Evolutionary conservation across 257 asterid genomes (phyloP).

Genomic region (Nicotiana sylvestris): DNA sequence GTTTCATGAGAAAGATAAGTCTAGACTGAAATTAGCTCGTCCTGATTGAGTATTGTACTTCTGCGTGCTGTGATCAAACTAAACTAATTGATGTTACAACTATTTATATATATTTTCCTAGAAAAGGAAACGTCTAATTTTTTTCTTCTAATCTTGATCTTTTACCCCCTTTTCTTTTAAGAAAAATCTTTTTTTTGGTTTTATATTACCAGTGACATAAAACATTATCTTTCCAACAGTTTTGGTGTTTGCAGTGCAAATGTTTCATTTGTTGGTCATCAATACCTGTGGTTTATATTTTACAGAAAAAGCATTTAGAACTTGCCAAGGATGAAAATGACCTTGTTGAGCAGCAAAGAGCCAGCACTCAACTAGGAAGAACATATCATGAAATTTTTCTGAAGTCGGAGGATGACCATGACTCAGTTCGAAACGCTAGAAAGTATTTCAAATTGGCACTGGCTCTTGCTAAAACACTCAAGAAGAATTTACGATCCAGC

Average conservation of each 20-base stretch:
- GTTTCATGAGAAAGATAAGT: not conserved
- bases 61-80: not conserved
- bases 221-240: constrained; percentile 12
- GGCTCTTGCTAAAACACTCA: constrained; percentile 60
- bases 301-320: constrained; percentile 81
- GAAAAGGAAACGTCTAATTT: not conserved
- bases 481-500: constrained; percentile 34
- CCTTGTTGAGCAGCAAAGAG: constrained; percentile 89
- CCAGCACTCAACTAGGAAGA: constrained; percentile 94
- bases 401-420: constrained; percentile 72
- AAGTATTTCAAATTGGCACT: constrained; percentile 67
- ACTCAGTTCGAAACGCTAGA: constrained; percentile 60
- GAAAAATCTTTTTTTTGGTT: not conserved
- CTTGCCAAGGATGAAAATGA: constrained; percentile 68
- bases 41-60: not conserved
- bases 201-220: not conserved
- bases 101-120: not conserved
- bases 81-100: not conserved
- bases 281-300: not conserved
- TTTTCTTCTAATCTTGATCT: not conserved
- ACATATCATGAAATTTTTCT: constrained; percentile 85
- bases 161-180: not conserved
- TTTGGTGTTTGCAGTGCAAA: not conserved
- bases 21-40: not conserved
- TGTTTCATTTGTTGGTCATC: not conserved